Conservation (phyloP, 2,329 filamentous ascomycete genomes). For the Dactylellina leptospora region DNA sequence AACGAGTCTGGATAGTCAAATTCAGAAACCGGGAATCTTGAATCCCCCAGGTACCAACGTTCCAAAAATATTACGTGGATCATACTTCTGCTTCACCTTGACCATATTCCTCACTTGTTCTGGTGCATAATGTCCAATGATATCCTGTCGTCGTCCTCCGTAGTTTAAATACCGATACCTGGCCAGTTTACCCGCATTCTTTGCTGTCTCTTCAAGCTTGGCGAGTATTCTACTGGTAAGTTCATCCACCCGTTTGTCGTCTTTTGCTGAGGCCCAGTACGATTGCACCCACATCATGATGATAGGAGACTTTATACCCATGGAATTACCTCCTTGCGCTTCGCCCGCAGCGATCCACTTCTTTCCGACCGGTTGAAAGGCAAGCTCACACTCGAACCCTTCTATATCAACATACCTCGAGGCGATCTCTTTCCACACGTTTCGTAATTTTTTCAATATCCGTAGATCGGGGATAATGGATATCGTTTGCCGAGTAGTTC, state of each 20-base stretch:
- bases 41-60: conserved; percentile 59
- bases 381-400: conserved; percentile 52
- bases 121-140: conserved; percentile 61
- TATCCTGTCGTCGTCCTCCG: conserved; percentile 62
- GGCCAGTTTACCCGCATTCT: conserved; percentile 58
- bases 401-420: conserved; percentile 22
- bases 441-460: conserved; percentile 20
- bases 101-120: conserved; percentile 59
- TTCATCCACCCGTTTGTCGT: conserved; percentile 18
- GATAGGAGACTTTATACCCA: conserved; percentile 34
- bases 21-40: conserved; percentile 56
- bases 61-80: conserved; percentile 58
- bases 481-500: conserved; percentile 21
- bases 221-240: conserved; percentile 43
- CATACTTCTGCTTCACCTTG: conserved; percentile 55
- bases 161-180: conserved; percentile 64
- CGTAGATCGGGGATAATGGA: conserved; percentile 22
- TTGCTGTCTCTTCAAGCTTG: conserved; percentile 57
- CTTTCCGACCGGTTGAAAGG: conserved; percentile 50
- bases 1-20: too few relatives aligned
- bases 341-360: conserved; percentile 39
- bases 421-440: conserved; percentile 1
- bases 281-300: conserved; percentile 10
- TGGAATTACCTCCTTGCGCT: conserved; percentile 50
- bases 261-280: conserved; percentile 9